phyloP scores from a whole-genome alignment of 2,329 filamentous ascomycete species.

The Colletotrichum camelliae region DNA sequence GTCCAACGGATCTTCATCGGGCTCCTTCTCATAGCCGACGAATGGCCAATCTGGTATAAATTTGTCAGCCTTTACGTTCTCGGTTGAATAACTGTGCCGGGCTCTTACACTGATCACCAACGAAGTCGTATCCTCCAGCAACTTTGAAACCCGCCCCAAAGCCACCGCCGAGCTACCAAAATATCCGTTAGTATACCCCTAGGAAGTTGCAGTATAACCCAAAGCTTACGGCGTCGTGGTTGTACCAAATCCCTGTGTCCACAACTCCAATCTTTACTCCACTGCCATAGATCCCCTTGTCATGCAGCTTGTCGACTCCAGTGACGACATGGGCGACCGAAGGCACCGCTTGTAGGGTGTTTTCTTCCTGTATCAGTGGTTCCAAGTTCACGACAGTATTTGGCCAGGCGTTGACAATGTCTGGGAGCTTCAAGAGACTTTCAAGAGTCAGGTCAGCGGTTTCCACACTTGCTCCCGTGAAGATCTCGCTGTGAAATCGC shows the following conservation, averaged over 20 bases:
- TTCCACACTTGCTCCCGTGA: constrained; percentile 39
- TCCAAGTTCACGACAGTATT: constrained; percentile 4
- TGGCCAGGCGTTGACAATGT: constrained; percentile 42
- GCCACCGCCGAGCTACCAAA: constrained; percentile 14
- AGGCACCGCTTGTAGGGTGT: not conserved
- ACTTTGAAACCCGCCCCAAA: constrained; percentile 24
- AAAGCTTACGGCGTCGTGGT: constrained; percentile 37
- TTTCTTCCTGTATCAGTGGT: not conserved
- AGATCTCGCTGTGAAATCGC: constrained; percentile 31
- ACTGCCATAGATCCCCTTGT: constrained; percentile 39
- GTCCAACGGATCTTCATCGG: constrained; percentile 36
- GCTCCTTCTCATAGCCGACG: constrained; percentile 25
- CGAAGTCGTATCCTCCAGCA: constrained; percentile 27
- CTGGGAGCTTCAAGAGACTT: constrained; percentile 33
- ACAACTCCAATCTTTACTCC: constrained; percentile 44
- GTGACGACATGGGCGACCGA: constrained; percentile 37
- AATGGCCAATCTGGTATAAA: not conserved
- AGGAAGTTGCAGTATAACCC: fast-evolving
- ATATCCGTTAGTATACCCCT: not conserved
- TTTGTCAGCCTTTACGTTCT: not conserved
- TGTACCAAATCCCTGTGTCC: constrained; percentile 46
- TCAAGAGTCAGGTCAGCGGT: constrained; percentile 36
- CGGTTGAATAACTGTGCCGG: fast-evolving
- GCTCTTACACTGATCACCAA: constrained; percentile 24
- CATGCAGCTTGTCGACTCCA: constrained; percentile 42